phyloP scores from a whole-genome alignment of 148 eudicot genomes.

The Fagopyrum tataricum region DNA sequence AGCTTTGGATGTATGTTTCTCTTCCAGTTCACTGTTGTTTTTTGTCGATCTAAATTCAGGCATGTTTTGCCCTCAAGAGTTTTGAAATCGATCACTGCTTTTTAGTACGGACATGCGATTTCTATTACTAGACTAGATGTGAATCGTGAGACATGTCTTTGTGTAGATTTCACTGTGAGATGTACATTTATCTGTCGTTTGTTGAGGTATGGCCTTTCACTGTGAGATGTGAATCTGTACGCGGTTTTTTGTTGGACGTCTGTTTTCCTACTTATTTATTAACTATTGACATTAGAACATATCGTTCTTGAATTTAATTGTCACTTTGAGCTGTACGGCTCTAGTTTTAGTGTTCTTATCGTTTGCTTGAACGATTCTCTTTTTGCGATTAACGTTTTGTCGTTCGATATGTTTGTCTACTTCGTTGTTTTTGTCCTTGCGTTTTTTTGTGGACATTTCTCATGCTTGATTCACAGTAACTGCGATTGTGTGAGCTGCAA shows the following conservation, averaged over 20 bases:
- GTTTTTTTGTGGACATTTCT: background rate
- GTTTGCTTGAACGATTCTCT: background rate
- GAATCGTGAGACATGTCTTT: background rate
- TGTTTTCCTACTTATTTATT: too few species aligned
- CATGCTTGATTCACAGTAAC: background rate
- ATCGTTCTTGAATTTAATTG: too few species aligned
- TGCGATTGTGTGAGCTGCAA: background rate
- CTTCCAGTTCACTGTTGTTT: background rate
- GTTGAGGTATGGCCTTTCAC: too few species aligned
- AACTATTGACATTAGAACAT: too few species aligned
- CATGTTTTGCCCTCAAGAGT: background rate
- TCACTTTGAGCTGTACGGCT: background rate
- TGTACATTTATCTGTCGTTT: too few species aligned
- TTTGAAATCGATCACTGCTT: background rate
- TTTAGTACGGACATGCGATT: background rate
- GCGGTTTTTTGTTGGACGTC: too few species aligned
- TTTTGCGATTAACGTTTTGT: background rate
- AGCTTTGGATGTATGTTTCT: background rate
- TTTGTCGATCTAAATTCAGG: background rate
- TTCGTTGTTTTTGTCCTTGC: background rate
- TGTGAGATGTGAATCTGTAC: too few species aligned
- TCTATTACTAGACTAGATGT: background rate
- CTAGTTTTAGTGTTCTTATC: background rate
- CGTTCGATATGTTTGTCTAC: background rate
- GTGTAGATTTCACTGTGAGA: too few species aligned